Conservation (phyloP, 495 filamentous ascomycete species). For the Xylaria telfairii region DNA sequence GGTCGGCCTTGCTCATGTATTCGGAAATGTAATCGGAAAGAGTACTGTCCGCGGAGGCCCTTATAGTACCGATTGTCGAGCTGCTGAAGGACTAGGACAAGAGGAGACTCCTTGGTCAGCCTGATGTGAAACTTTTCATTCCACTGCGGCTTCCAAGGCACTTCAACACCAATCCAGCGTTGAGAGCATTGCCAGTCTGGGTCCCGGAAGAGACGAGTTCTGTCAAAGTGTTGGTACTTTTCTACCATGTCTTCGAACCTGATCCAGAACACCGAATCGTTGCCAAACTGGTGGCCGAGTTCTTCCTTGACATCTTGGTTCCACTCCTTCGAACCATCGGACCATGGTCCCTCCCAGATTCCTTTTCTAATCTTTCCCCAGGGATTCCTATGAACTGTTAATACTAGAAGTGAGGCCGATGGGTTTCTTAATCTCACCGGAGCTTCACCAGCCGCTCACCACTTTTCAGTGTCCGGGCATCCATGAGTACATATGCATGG, state of each 20-base stretch:
- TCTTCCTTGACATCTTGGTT: slow-evolving; percentile 84
- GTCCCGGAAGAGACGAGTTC: slow-evolving; percentile 85
- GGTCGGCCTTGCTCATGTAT: slow-evolving; percentile 71
- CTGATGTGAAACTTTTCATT: slow-evolving; percentile 84
- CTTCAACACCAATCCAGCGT: slow-evolving; percentile 84
- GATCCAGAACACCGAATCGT: slow-evolving; percentile 81
- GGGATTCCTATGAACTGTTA: slow-evolving; percentile 64
- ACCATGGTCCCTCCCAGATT: slow-evolving; percentile 87
- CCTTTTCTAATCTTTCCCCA: slow-evolving; percentile 75
- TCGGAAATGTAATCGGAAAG: slow-evolving; percentile 85
- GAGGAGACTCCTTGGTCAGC: slow-evolving; percentile 69
- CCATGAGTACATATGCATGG: slow-evolving; percentile 92
- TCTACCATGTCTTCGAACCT: slow-evolving; percentile 81
- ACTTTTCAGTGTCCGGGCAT: slow-evolving; percentile 63
- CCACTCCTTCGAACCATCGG: slow-evolving; percentile 94
- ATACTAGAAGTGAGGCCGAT: not conserved
- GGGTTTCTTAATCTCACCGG: slow-evolving; percentile 35
- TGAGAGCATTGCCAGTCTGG: slow-evolving; percentile 82
- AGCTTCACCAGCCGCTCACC: slow-evolving; percentile 56
- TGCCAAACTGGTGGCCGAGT: slow-evolving; percentile 85
- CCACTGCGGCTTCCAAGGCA: slow-evolving; percentile 89
- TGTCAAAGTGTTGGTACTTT: slow-evolving; percentile 84
- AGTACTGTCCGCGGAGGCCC: slow-evolving; percentile 82
- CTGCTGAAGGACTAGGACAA: slow-evolving; percentile 85
- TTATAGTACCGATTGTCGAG: slow-evolving; percentile 87